Percentiles rank a stretch among this genome's conserved stretches.
These are phyloP conservation scores for Calocera cornea DNA, from an alignment of 768 basidiomycete genomes.

Conservation along the genomic window DNA sequence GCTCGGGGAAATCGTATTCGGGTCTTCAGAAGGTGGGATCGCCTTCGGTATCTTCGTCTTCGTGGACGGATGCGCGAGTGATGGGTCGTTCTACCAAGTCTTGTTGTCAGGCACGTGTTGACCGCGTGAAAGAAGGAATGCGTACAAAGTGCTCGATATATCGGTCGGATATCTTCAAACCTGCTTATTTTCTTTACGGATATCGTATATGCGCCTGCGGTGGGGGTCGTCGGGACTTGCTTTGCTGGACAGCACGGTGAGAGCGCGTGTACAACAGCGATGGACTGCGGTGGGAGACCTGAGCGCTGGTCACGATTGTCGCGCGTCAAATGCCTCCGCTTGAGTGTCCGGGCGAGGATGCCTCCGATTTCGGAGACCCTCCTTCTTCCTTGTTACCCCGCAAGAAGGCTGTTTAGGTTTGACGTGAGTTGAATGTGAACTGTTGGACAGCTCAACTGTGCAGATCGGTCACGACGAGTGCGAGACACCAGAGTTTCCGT, in stretches of 20 bases:
- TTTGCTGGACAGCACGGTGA: neutral
- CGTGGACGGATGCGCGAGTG: no score
- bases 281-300: neutral
- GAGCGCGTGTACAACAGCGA: neutral
- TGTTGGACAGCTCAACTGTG: no score
- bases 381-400: no score
- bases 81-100: no score
- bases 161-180: neutral
- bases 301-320: neutral
- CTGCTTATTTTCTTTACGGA: neutral
- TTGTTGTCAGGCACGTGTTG: no score
- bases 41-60: neutral
- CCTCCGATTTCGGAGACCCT: no score
- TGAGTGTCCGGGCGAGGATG: neutral
- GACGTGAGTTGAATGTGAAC: no score
- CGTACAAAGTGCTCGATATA: neutral
- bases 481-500: no score
- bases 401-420: no score
- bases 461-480: no score
- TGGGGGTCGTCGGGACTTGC: neutral
- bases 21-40: neutral
- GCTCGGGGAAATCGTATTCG: neutral
- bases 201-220: neutral
- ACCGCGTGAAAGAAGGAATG: neutral
- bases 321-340: neutral